Conservation (phyloP, 768 basidiomycete genomes). For the Russula olivacea region DNA sequence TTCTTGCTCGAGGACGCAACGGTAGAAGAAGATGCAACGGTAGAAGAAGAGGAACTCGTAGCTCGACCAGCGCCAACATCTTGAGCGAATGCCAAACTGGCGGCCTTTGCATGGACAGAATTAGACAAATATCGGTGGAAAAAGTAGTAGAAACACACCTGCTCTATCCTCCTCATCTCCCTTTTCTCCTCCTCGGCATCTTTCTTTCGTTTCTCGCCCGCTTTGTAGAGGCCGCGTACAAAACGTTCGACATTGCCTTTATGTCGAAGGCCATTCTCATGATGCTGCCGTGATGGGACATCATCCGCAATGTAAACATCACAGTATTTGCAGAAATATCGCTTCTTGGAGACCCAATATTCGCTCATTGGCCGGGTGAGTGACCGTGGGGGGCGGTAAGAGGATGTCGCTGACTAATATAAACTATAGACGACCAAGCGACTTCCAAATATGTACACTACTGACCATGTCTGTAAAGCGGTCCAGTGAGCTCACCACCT, state of each 20-base stretch:
- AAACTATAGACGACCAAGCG: not conserved
- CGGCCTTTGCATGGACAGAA: conserved; percentile 45
- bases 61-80: conserved; percentile 67
- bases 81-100: conserved; percentile 70
- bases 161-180: conserved; percentile 83
- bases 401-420: not conserved
- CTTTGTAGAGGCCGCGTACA: conserved; percentile 88
- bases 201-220: conserved; percentile 81
- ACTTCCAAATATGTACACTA: not conserved
- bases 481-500: not conserved
- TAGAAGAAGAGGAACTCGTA: conserved; percentile 22
- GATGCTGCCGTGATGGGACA: conserved; percentile 82
- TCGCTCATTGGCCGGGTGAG: conserved; percentile 55
- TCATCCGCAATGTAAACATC: conserved; percentile 96
- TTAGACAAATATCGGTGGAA: conserved; percentile 1
- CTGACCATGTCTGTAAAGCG: not conserved
- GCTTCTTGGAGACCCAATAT: conserved; percentile 90
- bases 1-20: conserved; percentile 18
- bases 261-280: conserved; percentile 91
- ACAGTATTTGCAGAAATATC: conserved; percentile 96
- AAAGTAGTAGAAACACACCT: conserved; percentile 40
- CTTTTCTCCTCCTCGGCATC: conserved; percentile 79
- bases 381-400: conserved; percentile 2
- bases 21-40: conserved; percentile 26
- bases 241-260: conserved; percentile 92